phyloP scores from a whole-genome alignment of 2,329 filamentous ascomycete species.

The Coniochaeta sp. region DNA sequence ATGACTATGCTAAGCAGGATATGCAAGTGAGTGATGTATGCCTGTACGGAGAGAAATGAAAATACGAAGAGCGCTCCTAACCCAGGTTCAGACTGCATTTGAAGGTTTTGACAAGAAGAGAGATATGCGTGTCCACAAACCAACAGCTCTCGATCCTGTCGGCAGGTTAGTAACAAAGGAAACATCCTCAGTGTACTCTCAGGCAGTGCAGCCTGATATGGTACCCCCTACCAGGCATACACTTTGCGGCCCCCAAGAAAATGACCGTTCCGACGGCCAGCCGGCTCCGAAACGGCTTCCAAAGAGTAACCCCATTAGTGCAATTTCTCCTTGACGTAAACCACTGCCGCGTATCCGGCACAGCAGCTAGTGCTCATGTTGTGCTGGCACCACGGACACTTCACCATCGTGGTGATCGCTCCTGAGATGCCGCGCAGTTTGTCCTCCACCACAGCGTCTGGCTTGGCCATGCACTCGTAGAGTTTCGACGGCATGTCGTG shows the following conservation, averaged over 20 bases:
- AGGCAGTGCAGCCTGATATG: background rate
- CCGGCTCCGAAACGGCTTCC: background rate
- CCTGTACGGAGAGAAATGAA: background rate
- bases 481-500: conserved; percentile 59
- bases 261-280: background rate
- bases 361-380: conserved; percentile 64
- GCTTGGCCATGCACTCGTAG: conserved; percentile 57
- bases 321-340: conserved; percentile 57
- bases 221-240: background rate
- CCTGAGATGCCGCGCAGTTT: conserved; percentile 44
- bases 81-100: background rate
- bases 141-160: background rate
- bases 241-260: background rate
- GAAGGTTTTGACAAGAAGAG: background rate
- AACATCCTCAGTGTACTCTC: background rate
- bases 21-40: conserved; percentile 1
- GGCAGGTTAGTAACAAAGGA: background rate
- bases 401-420: conserved; percentile 52
- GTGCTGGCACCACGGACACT: conserved; percentile 66
- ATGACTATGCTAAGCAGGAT: background rate
- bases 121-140: background rate
- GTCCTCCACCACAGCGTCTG: conserved; percentile 45
- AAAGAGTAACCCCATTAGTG: conserved; percentile 26
- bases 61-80: background rate
- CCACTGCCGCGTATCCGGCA: conserved; percentile 58